Conservation (phyloP, 1,284 basidiomycete genomes). For the Cerrena zonata region DNA sequence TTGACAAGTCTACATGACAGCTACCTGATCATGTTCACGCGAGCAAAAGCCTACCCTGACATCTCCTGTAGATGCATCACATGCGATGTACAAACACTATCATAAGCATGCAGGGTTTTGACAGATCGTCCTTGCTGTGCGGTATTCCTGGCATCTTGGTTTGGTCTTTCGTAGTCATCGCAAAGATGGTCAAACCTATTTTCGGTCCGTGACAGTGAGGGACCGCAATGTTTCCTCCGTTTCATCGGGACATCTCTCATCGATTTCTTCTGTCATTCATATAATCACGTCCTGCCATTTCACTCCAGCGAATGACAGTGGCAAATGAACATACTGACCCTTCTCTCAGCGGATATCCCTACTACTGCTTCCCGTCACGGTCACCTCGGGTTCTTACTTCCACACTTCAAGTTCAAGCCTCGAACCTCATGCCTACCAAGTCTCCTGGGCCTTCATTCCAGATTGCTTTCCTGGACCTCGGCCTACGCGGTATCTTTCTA, state of each 20-base stretch:
- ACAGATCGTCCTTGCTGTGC: not conserved
- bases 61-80: no score
- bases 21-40: no score
- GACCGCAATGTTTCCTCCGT: not conserved
- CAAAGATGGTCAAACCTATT: not conserved
- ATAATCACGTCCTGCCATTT: no score
- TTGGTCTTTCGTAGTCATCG: not conserved
- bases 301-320: no score
- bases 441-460: no score
- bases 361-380: not conserved
- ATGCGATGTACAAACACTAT: no score
- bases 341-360: not conserved
- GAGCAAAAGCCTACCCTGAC: no score
- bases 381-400: not conserved
- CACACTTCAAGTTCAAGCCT: no score
- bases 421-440: no score
- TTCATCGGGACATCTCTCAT: slow-evolving; percentile 8
- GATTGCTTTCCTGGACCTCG: no score
- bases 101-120: not conserved
- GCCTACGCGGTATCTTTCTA: no score
- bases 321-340: not conserved
- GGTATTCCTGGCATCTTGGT: not conserved
- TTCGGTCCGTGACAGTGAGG: not conserved
- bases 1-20: no score
- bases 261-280: slow-evolving; percentile 3